phyloP scores from a whole-genome alignment of 1,284 basidiomycete species.

The Ceratobasidium sp. region DNA sequence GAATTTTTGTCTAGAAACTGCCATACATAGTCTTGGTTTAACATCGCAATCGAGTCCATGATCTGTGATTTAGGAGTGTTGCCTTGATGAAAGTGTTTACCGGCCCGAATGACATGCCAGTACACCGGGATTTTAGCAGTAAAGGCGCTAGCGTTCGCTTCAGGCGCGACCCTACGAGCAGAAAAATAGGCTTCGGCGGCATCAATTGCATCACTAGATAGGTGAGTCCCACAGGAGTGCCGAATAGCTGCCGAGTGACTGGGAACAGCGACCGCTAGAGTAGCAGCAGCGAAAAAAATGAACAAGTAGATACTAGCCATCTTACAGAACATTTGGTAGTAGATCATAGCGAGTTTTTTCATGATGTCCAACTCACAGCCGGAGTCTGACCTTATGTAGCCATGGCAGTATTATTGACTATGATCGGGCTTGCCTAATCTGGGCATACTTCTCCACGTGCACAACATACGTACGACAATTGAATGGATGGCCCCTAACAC shows the following conservation, averaged over 20 bases:
- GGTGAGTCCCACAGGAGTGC: conserved; percentile 32
- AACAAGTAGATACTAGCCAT: conserved; percentile 14
- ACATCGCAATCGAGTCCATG: conserved; percentile 61
- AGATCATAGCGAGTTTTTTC: too few species aligned
- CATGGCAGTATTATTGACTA: too few species aligned
- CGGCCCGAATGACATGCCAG: conserved; percentile 66
- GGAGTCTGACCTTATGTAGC: too few species aligned
- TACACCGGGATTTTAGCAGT: conserved; percentile 58
- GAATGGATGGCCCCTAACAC: too few species aligned
- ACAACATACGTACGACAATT: too few species aligned
- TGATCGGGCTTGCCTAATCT: too few species aligned
- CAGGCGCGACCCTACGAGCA: conserved; percentile 17
- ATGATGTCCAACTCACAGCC: too few species aligned
- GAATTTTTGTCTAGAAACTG: not conserved
- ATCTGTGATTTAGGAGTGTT: conserved; percentile 65
- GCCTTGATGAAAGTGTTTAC: conserved; percentile 60
- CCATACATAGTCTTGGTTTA: conserved; percentile 65
- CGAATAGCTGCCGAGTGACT: conserved; percentile 5
- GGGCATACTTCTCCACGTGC: too few species aligned
- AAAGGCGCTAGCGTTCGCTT: conserved; percentile 19
- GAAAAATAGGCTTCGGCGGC: conserved; percentile 58
- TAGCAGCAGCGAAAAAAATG: not conserved
- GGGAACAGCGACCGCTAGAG: conserved; percentile 19
- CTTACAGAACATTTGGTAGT: too few species aligned
- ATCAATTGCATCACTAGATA: conserved; percentile 8